Evolutionary conservation across 768 basidiomycete species (phyloP).

Genomic region (Chiua virens): DNA sequence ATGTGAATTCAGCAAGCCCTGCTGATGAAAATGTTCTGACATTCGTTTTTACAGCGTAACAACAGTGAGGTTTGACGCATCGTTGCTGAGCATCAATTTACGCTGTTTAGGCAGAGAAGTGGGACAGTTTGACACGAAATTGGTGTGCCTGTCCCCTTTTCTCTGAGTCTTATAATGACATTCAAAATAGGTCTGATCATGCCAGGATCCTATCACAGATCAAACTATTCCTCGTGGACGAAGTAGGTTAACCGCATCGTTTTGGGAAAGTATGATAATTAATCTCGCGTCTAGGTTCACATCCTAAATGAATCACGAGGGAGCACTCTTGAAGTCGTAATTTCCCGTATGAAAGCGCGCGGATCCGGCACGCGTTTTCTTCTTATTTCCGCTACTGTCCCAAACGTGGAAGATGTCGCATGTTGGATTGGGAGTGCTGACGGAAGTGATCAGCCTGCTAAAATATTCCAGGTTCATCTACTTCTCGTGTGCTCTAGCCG

Average conservation of each 20-base stretch:
- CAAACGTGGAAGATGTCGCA: constrained; percentile 90
- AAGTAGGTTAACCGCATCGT: constrained; percentile 45
- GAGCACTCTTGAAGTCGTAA: constrained; percentile 91
- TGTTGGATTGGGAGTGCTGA: constrained; percentile 70
- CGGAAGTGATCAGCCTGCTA: constrained; percentile 44
- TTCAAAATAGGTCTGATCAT: constrained; percentile 53
- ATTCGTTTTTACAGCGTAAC: constrained; percentile 53
- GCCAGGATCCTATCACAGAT: constrained; percentile 68
- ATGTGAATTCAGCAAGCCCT: constrained; percentile 51
- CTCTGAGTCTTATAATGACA: constrained; percentile 3
- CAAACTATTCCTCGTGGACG: constrained; percentile 86
- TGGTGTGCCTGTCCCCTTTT: constrained; percentile 57
- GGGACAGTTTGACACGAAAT: constrained; percentile 89
- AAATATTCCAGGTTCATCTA: constrained; percentile 62
- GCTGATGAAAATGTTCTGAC: constrained; percentile 3
- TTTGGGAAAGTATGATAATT: neutral
- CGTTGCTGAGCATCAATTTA: neutral
- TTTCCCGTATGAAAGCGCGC: constrained; percentile 86
- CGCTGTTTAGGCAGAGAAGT: constrained; percentile 80
- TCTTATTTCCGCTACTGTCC: constrained; percentile 90
- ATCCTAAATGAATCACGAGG: constrained; percentile 89
- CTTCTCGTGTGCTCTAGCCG: neutral
- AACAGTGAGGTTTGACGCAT: constrained; percentile 46
- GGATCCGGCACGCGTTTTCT: constrained; percentile 76
- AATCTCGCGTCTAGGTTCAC: constrained; percentile 62